Conservation (phyloP, 805 yeast genomes). For the Starmerella gropengiesseri region DNA sequence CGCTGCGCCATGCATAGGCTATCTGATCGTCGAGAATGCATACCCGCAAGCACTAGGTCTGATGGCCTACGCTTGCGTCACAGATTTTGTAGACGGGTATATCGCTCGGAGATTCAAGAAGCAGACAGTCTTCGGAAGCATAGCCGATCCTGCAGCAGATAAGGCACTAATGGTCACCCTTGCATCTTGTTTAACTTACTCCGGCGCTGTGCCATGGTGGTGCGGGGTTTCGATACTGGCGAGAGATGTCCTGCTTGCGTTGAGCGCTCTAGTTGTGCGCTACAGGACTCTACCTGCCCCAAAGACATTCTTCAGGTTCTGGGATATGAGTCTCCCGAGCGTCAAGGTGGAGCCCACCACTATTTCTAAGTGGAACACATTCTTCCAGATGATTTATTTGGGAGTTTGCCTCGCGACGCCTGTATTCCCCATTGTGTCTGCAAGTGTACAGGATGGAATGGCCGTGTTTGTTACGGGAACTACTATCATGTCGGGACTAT, state of each 20-base stretch:
- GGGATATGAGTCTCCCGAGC: constrained; percentile 70
- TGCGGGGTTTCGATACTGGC: constrained; percentile 61
- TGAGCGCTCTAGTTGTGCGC: constrained; percentile 62
- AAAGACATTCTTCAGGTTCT: constrained; percentile 55
- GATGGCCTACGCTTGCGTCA: constrained; percentile 75
- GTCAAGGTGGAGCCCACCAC: constrained; percentile 81
- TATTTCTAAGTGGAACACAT: constrained; percentile 82
- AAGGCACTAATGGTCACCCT: constrained; percentile 79
- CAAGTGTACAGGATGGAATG: constrained; percentile 25
- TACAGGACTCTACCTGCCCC: constrained; percentile 67
- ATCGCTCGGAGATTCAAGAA: constrained; percentile 73
- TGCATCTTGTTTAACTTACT: constrained; percentile 61
- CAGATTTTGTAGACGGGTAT: constrained; percentile 86
- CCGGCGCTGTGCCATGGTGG: constrained; percentile 54
- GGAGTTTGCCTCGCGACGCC: constrained; percentile 53
- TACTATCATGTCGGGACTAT: constrained; percentile 60
- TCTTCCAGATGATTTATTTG: constrained; percentile 81
- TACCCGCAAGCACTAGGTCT: constrained; percentile 55
- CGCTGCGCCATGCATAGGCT: constrained; percentile 78
- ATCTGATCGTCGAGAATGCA: constrained; percentile 55
- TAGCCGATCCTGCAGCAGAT: constrained; percentile 93
- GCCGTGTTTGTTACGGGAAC: constrained; percentile 44
- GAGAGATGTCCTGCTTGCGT: constrained; percentile 62
- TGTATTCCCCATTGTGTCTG: constrained; percentile 33
- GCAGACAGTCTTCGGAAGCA: constrained; percentile 75